Evolutionary conservation across 1,139 yeast genomes (phyloP).

Genomic region (Suhomyces choctaworum): DNA sequence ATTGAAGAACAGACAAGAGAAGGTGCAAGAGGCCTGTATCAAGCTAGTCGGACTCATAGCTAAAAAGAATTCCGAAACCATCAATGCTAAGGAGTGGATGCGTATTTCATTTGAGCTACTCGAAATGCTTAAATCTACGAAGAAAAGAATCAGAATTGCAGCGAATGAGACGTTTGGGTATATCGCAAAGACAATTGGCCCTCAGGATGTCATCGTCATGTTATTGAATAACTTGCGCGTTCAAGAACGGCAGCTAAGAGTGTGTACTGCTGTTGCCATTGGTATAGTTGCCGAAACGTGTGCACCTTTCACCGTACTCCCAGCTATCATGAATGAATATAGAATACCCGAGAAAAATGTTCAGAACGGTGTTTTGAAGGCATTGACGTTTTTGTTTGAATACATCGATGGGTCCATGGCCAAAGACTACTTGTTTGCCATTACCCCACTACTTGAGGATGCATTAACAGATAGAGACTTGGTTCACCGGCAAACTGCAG

Average conservation of each 20-base stretch:
- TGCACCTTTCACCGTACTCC: constrained; percentile 92
- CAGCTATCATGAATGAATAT: constrained; percentile 95
- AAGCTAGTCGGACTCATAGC: constrained; percentile 84
- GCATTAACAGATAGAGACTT: constrained; percentile 89
- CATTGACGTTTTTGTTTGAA: constrained; percentile 91
- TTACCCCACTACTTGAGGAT: constrained; percentile 81
- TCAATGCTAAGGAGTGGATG: constrained; percentile 97
- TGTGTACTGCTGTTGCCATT: constrained; percentile 96
- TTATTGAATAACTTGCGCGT: constrained; percentile 81
- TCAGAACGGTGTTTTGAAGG: constrained; percentile 92
- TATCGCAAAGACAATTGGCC: constrained; percentile 92
- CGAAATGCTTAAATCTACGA: constrained; percentile 86
- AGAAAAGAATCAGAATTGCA: constrained; percentile 74
- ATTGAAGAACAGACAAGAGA: constrained; percentile 83
- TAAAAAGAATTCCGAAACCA: constrained; percentile 76
- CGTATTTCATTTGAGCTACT: constrained; percentile 87
- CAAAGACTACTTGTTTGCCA: constrained; percentile 78
- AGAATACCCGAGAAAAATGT: constrained; percentile 90
- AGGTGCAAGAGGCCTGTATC: constrained; percentile 86
- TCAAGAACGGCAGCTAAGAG: constrained; percentile 94
- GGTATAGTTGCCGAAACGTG: constrained; percentile 96
- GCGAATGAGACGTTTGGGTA: constrained; percentile 92
- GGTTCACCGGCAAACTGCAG: constrained; percentile 95
- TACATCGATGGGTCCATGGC: constrained; percentile 78
- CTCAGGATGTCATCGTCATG: constrained; percentile 89